Evolutionary conservation across 306 rosid genomes (phyloP).

Genomic region (Cyclanthera cordifolia): DNA sequence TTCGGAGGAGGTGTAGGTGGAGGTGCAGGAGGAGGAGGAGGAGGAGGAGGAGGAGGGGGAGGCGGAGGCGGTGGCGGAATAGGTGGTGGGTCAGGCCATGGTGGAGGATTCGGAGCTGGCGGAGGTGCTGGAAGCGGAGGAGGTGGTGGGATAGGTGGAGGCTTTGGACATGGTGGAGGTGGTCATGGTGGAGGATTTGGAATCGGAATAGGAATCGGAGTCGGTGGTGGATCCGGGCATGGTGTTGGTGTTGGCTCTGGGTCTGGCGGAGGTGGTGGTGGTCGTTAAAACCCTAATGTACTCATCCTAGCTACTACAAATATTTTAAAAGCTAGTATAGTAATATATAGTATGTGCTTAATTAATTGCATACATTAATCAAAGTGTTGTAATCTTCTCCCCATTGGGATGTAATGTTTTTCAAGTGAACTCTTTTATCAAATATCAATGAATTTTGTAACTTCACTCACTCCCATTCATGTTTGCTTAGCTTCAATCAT

Average conservation of each 20-base stretch:
- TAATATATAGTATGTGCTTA: background rate
- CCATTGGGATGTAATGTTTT: background rate
- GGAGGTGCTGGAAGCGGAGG: too few relatives aligned
- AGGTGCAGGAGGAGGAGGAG: conserved; percentile 31
- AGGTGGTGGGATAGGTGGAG: conserved; percentile 27
- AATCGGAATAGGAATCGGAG: conserved; percentile 39
- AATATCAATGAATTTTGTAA: background rate
- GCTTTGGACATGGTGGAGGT: conserved; percentile 16
- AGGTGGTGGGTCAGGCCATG: conserved; percentile 25
- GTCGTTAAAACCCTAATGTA: conserved; percentile 15
- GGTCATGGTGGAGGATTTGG: conserved; percentile 31
- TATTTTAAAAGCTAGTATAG: background rate
- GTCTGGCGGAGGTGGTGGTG: conserved; percentile 28
- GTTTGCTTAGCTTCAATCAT: too few relatives aligned
- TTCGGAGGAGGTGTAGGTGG: conserved; percentile 36
- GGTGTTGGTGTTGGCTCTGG: conserved; percentile 29
- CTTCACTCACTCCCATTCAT: too few relatives aligned
- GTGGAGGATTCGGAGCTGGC: conserved; percentile 35
- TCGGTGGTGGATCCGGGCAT: conserved; percentile 22
- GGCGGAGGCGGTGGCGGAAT: conserved; percentile 25
- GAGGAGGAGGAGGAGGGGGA: conserved; percentile 24
- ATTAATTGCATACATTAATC: background rate
- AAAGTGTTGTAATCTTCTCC: background rate
- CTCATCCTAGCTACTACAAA: background rate
- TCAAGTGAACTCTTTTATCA: background rate